Conservation (phyloP, 192 early-diverging fungal species). For the Globomyces pollinis-pini region DNA sequence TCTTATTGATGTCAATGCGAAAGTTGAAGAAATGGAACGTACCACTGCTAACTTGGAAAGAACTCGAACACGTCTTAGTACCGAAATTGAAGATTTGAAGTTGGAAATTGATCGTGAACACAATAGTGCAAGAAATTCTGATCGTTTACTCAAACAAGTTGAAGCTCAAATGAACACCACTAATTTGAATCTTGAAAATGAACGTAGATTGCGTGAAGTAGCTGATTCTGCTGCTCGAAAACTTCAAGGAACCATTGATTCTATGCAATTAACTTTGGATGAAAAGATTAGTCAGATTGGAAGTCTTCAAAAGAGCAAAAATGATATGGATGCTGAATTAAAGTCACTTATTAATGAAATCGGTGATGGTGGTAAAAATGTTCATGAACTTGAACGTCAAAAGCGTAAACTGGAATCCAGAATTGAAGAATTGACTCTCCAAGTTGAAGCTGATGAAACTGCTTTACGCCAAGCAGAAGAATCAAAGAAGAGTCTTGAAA, state of each 20-base stretch:
- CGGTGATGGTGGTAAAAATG: slow-evolving; percentile 65
- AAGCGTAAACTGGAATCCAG: slow-evolving; percentile 52
- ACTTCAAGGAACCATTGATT: slow-evolving; percentile 49
- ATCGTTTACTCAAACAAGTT: slow-evolving; percentile 49
- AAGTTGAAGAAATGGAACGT: slow-evolving; percentile 54
- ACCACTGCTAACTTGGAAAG: slow-evolving; percentile 58
- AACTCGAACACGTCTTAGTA: slow-evolving; percentile 52
- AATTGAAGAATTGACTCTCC: slow-evolving; percentile 50
- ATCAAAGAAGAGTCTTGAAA: slow-evolving; percentile 46
- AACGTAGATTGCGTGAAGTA: slow-evolving; percentile 48
- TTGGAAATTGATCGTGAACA: slow-evolving; percentile 72
- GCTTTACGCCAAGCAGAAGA: slow-evolving; percentile 50
- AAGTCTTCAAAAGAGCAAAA: slow-evolving; percentile 52
- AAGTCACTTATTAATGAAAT: slow-evolving; percentile 61
- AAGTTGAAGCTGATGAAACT: slow-evolving; percentile 57
- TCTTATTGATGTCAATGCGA: slow-evolving; percentile 56
- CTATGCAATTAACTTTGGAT: slow-evolving; percentile 52
- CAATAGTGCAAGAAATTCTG: slow-evolving; percentile 55
- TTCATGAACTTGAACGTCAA: slow-evolving; percentile 66
- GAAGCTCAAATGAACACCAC: slow-evolving; percentile 46
- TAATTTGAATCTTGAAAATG: slow-evolving; percentile 49
- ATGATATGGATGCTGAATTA: slow-evolving; percentile 59
- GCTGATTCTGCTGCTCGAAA: slow-evolving; percentile 54
- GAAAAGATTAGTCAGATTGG: slow-evolving; percentile 44
- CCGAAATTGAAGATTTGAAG: slow-evolving; percentile 70